Evolutionary conservation across 2,329 filamentous ascomycete species (phyloP).

Genomic region (Pseudopyricularia javanii): DNA sequence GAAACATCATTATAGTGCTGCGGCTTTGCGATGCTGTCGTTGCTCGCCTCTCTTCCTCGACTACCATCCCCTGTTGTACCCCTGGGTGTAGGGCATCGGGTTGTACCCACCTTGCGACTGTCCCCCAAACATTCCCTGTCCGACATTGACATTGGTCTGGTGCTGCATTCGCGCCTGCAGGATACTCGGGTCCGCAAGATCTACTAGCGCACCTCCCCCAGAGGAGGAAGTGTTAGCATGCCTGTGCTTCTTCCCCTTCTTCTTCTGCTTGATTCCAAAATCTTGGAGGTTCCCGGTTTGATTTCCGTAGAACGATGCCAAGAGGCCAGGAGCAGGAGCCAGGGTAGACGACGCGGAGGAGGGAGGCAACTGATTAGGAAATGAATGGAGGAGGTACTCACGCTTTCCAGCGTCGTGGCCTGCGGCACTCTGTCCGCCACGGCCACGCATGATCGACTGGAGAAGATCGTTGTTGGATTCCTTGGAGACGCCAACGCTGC

Average conservation of each 20-base stretch:
- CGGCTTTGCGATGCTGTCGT: conserved; percentile 2
- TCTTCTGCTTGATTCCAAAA: conserved; percentile 94
- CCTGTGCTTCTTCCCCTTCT: conserved; percentile 99
- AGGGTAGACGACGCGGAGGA: conserved; percentile 69
- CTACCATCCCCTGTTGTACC: conserved; percentile 54
- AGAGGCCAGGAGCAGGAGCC: conserved; percentile 80
- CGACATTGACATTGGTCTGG: conserved; percentile 70
- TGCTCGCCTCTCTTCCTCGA: conserved; percentile 15
- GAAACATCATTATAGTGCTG: conserved; percentile 1
- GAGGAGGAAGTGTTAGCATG: conserved; percentile 99
- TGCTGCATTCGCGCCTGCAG: conserved; percentile 93
- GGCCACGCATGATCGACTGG: conserved; percentile 65
- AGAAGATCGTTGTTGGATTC: conserved; percentile 60
- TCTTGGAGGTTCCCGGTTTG: conserved; percentile 83
- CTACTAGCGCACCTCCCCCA: conserved; percentile 96
- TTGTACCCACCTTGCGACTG: conserved; percentile 94
- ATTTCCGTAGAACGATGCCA: conserved; percentile 83
- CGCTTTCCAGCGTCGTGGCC: conserved; percentile 83
- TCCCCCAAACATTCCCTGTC: conserved; percentile 82
- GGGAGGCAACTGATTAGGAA: conserved; percentile 69
- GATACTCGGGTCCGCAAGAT: conserved; percentile 99
- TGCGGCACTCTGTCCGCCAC: conserved; percentile 51
- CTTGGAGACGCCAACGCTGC: conserved; percentile 44
- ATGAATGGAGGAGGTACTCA: conserved; percentile 88
- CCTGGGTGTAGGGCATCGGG: conserved; percentile 70